Evolutionary conservation across 345 rosid genomes (phyloP), one percentile per base, ranked within the genome.

Genomic region (Citrus glauca): DNA sequence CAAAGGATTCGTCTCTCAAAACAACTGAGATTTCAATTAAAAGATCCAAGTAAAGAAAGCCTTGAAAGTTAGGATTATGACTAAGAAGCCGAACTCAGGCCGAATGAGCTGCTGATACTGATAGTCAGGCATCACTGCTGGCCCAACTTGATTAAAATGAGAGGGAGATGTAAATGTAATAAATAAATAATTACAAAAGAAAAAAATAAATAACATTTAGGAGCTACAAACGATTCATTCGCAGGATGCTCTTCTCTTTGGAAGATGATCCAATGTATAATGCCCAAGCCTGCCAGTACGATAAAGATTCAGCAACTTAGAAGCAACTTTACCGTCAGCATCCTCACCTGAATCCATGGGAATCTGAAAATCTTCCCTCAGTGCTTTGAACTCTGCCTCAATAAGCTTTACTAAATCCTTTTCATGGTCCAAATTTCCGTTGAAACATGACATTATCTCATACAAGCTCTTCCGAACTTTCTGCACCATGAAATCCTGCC

Each of bases 201-300:
- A 45, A 45, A 42, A 45, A 45, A 45, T 45, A 17, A 45, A 45
- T 45, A 13, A 13, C 50, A 11, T 45, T 45, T 13, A 13, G 50
- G 5, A 45, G 50, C 5, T 45, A 45, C 17, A 3, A 45, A 45
- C 0, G 5, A 45, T 45, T 11, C 50, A 8, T 25, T 55, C 10
- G 27, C 11, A 72, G 0, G 16, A 3, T 14, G 19, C 68, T 74
- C n/a, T 17, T 7, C 16, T 53, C 57, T 53, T 53, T 17, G 90
- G 80, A 78, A 83, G 76, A 68, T 73, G 69, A 71, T 94, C 98
- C 70, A 94, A 55, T 7, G 91, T 89, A 81, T 87, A 88, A 73
- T 85, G 97, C 62, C 94, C 98, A 50, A 94, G 90, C 84, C 97
- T 88, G 71, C 95, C 98, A n/a, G 92, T 92, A 27, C 93, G 92